These are phyloP conservation scores for Aspergillus incahuasiensis DNA, from an alignment of 495 filamentous ascomycete species.

Conservation along the genomic window DNA sequence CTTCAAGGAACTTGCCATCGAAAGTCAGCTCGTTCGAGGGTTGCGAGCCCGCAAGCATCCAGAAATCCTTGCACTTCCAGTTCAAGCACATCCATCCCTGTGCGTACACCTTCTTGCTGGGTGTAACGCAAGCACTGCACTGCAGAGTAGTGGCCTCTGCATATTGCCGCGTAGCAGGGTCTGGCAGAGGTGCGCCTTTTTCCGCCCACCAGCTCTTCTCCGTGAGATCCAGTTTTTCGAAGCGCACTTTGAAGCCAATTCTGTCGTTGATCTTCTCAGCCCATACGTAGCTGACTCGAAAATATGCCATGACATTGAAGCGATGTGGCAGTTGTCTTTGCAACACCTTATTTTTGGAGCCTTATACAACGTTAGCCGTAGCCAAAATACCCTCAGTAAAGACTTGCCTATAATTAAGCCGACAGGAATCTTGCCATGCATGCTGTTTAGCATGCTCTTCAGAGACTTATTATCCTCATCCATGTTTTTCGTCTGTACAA, in stretches of 20 bases:
- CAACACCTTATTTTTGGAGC: conserved; percentile 47
- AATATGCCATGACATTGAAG: conserved; percentile 70
- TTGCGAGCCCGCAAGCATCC: conserved; percentile 31
- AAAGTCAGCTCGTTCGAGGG: conserved; percentile 44
- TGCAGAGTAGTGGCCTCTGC: conserved; percentile 14
- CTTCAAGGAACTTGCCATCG: conserved; percentile 52
- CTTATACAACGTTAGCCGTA: conserved; percentile 29
- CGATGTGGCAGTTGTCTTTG: conserved; percentile 53
- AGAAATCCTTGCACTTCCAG: conserved; percentile 53
- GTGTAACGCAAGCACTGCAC: conserved; percentile 39
- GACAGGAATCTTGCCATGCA: conserved; percentile 37
- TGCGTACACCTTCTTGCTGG: conserved; percentile 44
- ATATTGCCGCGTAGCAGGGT: conserved; percentile 19
- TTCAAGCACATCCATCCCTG: conserved; percentile 71
- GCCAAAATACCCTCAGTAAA: background rate
- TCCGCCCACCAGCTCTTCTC: conserved; percentile 67
- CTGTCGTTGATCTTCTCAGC: conserved; percentile 48
- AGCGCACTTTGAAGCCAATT: conserved; percentile 53
- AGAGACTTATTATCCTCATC: conserved; percentile 23
- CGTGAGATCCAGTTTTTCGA: conserved; percentile 63
- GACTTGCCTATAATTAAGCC: conserved; percentile 57
- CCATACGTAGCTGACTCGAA: conserved; percentile 72
- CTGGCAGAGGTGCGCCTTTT: conserved; percentile 21
- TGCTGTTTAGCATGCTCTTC: conserved; percentile 34
- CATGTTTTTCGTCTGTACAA: conserved; percentile 44